phyloP scores from a whole-genome alignment of 352 stramenopile species.

The Phytophthora cryptogea region DNA sequence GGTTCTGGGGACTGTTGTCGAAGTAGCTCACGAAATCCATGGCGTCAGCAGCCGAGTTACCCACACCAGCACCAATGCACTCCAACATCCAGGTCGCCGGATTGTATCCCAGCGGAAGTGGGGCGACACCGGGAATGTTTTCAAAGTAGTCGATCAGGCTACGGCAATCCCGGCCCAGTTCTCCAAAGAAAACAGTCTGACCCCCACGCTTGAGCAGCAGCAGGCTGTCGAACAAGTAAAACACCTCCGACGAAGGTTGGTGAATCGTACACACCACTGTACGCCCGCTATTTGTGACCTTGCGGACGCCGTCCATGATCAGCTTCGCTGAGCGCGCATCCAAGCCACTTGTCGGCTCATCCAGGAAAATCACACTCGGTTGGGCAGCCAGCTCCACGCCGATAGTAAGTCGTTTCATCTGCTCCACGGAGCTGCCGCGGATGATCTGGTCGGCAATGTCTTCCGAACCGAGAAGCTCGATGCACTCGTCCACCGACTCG shows the following conservation, averaged over 20 bases:
- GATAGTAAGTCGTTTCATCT: slow-evolving; percentile 30
- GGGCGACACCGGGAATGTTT: slow-evolving; percentile 31
- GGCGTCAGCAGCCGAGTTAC: slow-evolving; percentile 14
- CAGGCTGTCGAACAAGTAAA: slow-evolving; percentile 12
- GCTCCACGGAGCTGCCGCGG: slow-evolving; percentile 35
- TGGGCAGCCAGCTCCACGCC: slow-evolving; percentile 45
- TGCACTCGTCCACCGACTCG: slow-evolving; percentile 41
- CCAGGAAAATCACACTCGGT: slow-evolving; percentile 48
- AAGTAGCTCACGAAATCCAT: slow-evolving; percentile 43
- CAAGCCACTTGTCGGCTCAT: slow-evolving; percentile 54
- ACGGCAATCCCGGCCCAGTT: slow-evolving; percentile 34
- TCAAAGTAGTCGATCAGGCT: slow-evolving; percentile 56
- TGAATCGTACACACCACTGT: slow-evolving; percentile 15
- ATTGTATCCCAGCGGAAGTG: slow-evolving; percentile 62
- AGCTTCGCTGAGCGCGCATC: slow-evolving; percentile 11
- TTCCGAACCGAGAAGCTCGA: slow-evolving; percentile 71
- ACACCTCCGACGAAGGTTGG: slow-evolving; percentile 10
- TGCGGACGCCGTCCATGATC: slow-evolving; percentile 14
- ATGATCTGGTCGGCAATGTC: slow-evolving; percentile 52
- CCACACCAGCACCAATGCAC: slow-evolving; percentile 56
- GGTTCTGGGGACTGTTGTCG: slow-evolving; percentile 23
- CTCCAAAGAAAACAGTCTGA: slow-evolving; percentile 21
- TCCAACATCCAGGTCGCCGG: slow-evolving; percentile 91
- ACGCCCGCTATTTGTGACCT: slow-evolving; percentile 7
- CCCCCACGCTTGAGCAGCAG: slow-evolving; percentile 38